Conservation (phyloP, 805 yeast species). For the Kodamaea hsintzibuensis region DNA sequence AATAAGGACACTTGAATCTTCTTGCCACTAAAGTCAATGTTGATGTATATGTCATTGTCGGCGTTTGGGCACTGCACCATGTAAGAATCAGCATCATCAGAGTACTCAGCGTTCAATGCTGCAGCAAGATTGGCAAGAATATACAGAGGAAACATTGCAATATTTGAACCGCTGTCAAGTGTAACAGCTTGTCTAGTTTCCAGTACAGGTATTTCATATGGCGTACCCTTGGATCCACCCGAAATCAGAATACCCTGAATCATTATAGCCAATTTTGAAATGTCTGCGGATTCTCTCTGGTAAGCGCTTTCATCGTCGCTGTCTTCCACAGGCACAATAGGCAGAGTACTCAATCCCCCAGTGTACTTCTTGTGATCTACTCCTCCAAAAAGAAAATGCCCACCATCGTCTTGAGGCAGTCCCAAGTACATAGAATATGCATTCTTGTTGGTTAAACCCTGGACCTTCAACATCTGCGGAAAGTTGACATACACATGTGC, state of each 20-base stretch:
- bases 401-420: constrained; percentile 16
- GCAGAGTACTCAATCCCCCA: constrained; percentile 39
- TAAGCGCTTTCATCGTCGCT: background rate
- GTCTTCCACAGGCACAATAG: constrained; percentile 32
- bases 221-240: background rate
- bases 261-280: background rate
- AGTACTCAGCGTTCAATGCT: background rate
- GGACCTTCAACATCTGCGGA: constrained; percentile 30
- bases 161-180: background rate
- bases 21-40: background rate
- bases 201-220: background rate
- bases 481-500: constrained; percentile 35
- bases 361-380: constrained; percentile 62
- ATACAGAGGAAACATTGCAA: background rate
- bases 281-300: background rate
- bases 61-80: background rate
- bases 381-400: constrained; percentile 68
- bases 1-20: background rate
- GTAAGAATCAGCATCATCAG: background rate
- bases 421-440: constrained; percentile 17
- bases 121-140: background rate
- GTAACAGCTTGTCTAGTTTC: background rate
- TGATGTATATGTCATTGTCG: background rate
- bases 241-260: background rate
- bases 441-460: constrained; percentile 9